phyloP scores from a whole-genome alignment of 805 yeast species.

The Schwanniomyces sp. region DNA sequence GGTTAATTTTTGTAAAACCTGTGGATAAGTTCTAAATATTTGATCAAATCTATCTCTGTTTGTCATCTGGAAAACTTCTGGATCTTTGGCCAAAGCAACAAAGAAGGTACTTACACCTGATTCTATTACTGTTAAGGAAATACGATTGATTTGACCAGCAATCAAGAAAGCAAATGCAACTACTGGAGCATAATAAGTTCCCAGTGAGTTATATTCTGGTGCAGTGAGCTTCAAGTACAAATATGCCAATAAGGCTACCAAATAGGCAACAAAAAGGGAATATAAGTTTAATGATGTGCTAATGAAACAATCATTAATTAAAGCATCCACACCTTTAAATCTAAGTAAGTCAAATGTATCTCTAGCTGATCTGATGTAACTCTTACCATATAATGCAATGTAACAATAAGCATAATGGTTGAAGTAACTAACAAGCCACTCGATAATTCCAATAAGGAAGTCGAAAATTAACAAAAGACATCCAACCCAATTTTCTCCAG shows the following conservation, averaged over 20 bases:
- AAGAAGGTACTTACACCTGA: conserved; percentile 84
- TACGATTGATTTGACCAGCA: conserved; percentile 71
- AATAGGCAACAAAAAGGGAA: conserved; percentile 66
- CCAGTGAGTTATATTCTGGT: conserved; percentile 62
- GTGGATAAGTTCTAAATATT: conserved; percentile 65
- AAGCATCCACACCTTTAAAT: conserved; percentile 79
- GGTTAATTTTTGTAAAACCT: conserved; percentile 57
- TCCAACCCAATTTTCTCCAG: conserved; percentile 53
- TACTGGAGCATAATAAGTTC: conserved; percentile 67
- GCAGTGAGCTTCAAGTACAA: conserved; percentile 65
- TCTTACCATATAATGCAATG: conserved; percentile 82
- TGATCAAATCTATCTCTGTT: conserved; percentile 68
- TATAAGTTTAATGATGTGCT: conserved; percentile 79
- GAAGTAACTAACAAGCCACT: conserved; percentile 82
- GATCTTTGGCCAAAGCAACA: conserved; percentile 80
- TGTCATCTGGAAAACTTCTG: conserved; percentile 73
- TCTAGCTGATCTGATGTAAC: conserved; percentile 71
- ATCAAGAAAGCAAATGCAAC: conserved; percentile 73
- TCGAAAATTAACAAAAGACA: conserved; percentile 55
- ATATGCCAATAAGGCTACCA: conserved; percentile 59
- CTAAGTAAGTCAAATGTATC: conserved; percentile 79
- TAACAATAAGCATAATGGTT: conserved; percentile 89
- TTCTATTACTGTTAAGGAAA: conserved; percentile 71
- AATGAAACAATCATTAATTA: conserved; percentile 81
- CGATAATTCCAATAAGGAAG: conserved; percentile 60